phyloP scores from a whole-genome alignment of 2,329 filamentous ascomycete genomes.

The Fusarium longipes region DNA sequence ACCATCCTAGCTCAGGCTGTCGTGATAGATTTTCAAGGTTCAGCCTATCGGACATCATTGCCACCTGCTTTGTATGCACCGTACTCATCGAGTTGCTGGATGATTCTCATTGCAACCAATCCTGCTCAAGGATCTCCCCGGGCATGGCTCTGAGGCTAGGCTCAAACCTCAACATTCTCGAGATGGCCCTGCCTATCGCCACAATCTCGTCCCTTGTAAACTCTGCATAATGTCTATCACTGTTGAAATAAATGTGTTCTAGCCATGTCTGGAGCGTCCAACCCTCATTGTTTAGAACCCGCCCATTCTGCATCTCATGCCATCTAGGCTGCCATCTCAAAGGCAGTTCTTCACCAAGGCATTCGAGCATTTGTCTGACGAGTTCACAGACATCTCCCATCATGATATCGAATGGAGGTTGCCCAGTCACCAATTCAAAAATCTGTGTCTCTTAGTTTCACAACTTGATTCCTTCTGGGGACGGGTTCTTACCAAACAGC shows the following conservation, averaged over 20 bases:
- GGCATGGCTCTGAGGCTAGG: constrained; percentile 26
- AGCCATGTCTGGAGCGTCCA: constrained; percentile 31
- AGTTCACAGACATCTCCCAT: neutral
- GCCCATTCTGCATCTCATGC: constrained; percentile 8
- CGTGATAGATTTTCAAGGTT: neutral
- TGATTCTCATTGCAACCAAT: constrained; percentile 11
- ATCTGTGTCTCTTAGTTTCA: constrained; percentile 21
- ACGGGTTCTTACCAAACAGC: constrained; percentile 30
- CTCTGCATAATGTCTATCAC: constrained; percentile 1
- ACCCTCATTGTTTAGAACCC: neutral
- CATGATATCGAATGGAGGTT: constrained; percentile 40
- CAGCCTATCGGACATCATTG: neutral
- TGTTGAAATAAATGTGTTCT: constrained; percentile 30
- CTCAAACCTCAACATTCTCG: constrained; percentile 35
- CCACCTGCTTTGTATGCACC: neutral
- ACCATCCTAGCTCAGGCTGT: no score
- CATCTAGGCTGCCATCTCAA: constrained; percentile 28
- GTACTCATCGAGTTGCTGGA: no score
- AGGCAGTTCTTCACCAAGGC: constrained; percentile 25
- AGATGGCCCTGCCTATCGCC: neutral
- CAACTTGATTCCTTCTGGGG: fast-evolving
- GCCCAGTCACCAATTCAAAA: constrained; percentile 43
- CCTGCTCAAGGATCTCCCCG: constrained; percentile 16
- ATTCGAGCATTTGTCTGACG: constrained; percentile 34
- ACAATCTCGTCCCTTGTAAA: constrained; percentile 19